A percentile compares a stretch with the other conserved stretches of the same genome.
Evolutionary conservation across 306 rosid genomes (phyloP).

Genomic region (Dryas alaskensis): DNA sequence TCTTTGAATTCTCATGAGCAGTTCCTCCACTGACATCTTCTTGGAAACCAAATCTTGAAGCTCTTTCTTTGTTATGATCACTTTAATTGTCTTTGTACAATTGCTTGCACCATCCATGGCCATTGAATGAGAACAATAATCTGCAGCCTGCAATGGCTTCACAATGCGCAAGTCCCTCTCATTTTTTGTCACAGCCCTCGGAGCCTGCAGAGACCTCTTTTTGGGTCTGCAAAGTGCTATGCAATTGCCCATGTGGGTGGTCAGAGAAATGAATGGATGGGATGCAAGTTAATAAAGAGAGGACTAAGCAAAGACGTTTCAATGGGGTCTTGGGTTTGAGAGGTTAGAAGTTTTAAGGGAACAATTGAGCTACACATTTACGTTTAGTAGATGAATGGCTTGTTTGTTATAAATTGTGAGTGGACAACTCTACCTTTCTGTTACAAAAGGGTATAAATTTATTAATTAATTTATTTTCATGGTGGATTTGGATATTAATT

Average conservation of each 20-base stretch:
- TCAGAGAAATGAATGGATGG: background rate
- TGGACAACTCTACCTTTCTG: slow-evolving; percentile 2
- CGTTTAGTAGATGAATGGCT: background rate
- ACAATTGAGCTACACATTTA: background rate
- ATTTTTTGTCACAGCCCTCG: background rate
- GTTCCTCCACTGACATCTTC: slow-evolving; percentile 46
- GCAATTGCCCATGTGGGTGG: background rate
- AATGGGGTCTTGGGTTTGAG: background rate
- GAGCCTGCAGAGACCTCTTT: background rate
- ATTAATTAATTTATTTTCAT: background rate
- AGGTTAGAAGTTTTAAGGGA: slow-evolving; percentile 2
- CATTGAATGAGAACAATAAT: background rate
- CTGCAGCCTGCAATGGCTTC: background rate
- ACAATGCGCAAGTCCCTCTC: slow-evolving; percentile 4
- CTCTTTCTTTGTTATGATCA: slow-evolving; percentile 57
- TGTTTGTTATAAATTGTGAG: background rate
- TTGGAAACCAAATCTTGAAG: slow-evolving; percentile 49
- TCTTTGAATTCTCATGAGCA: slow-evolving; percentile 36
- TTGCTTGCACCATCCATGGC: background rate
- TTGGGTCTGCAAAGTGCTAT: background rate
- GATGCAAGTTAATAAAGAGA: background rate
- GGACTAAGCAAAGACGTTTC: background rate
- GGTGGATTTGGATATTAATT: background rate
- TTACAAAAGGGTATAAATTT: background rate
- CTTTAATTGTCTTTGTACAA: slow-evolving; percentile 48